Evolutionary conservation across 2,329 filamentous ascomycete species (phyloP), one percentile per base, ranked within the genome.

Genomic region (Talaromyces sp.): DNA sequence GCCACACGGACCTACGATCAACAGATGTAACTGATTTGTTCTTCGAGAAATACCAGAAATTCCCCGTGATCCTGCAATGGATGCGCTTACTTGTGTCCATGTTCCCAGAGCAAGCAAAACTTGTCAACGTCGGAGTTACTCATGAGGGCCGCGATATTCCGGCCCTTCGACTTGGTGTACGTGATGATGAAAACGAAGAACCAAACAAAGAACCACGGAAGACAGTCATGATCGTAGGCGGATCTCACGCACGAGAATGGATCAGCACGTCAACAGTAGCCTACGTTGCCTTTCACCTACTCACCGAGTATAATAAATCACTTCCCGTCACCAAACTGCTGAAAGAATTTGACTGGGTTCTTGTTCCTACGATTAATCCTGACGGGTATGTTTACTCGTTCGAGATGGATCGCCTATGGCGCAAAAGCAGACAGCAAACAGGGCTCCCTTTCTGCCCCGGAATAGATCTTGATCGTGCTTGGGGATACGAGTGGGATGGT

Each of bases 361-460:
- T 98, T 70, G 85, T 98, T 27, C 95, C 95, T 0, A 91, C 92
- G 0, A 79, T 95, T 65, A 99, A 99, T 74, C 93, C 94, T 0
- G 95, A 99, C 75, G 95, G 95, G 35, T 96, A 97, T 73, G 89
- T 92, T 68, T 97, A 97, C 77, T 93, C 91, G 0, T 98, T 94
- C 94, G 87, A 93, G 66, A 87, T 87, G 1, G 94, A 99, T 76
- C 89, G 95, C 8, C 83, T 99, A 0, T 99, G 94, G 94, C 90
- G 94, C 73, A 99, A 98, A 80, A 96, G 95, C 65, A 85, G 76
- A 58, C 94, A 98, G 74, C 85, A 88, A 60, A 98, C 93, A 0
- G 88, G 84, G 66, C 84, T 96, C 66, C 86, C 88, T 16, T 94
- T 94, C 78, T 99, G 95, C 75, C 88, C 85, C 7, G 95, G 95